Conservation (phyloP, 2,329 filamentous ascomycete species). For the Fusarium concolor region DNA sequence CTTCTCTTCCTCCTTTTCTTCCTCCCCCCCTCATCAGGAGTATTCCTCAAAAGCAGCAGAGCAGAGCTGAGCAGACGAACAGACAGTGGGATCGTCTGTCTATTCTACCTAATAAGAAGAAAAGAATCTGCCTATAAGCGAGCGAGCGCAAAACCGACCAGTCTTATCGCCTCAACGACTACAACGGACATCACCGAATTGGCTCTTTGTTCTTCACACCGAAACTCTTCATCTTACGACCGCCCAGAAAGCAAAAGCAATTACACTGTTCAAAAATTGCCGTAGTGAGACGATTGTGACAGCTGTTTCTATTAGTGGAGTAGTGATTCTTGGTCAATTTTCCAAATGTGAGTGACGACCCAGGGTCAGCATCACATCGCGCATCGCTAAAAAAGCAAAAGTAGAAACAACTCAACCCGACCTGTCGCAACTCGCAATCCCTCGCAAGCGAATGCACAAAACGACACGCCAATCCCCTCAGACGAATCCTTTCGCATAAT, state of each 20-base stretch:
- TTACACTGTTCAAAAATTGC: constrained; percentile 37
- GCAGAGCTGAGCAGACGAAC: background rate
- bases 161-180: constrained; percentile 10
- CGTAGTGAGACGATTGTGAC: constrained; percentile 44
- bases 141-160: constrained; percentile 35
- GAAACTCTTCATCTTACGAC: constrained; percentile 39
- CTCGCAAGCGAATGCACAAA: constrained; percentile 20
- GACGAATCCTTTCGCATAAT: constrained; percentile 27
- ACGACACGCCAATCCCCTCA: constrained; percentile 13
- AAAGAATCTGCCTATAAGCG: constrained; percentile 27
- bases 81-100: constrained; percentile 18
- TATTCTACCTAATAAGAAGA: constrained; percentile 16
- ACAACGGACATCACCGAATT: constrained; percentile 4
- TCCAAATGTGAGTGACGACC: constrained; percentile 41
- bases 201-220: constrained; percentile 12
- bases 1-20: constrained; percentile 9
- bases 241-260: constrained; percentile 42
- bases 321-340: constrained; percentile 29
- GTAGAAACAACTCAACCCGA: constrained; percentile 42
- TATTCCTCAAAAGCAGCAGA: constrained; percentile 2
- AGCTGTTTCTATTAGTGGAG: constrained; percentile 35
- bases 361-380: constrained; percentile 42
- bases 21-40: constrained; percentile 2
- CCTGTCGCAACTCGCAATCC: constrained; percentile 36
- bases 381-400: constrained; percentile 45